These are phyloP conservation scores for Cryoendolithus antarcticus DNA, from an alignment of 2,329 filamentous ascomycete genomes.

Conservation along the genomic window DNA sequence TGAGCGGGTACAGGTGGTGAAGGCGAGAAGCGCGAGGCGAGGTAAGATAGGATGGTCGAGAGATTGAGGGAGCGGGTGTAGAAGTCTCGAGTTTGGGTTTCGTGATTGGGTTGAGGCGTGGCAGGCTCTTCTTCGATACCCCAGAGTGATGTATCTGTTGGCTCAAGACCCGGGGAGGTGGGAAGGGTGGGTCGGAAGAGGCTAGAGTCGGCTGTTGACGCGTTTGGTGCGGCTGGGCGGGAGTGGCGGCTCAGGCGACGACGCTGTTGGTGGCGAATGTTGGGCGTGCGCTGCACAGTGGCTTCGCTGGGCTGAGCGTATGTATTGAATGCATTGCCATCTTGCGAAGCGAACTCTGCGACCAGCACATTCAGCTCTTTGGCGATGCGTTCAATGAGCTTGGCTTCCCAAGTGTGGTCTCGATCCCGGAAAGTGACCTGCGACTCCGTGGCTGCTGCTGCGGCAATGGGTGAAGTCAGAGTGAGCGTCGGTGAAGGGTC, in stretches of 20 bases:
- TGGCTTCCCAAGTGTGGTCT: conserved; percentile 54
- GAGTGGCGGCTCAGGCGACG: conserved; percentile 4
- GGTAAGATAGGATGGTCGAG: conserved; percentile 80
- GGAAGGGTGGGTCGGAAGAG: conserved; percentile 20
- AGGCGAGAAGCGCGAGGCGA: conserved; percentile 61
- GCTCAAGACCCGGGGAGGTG: conserved; percentile 17
- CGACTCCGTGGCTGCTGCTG: conserved; percentile 15
- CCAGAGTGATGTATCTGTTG: conserved; percentile 49
- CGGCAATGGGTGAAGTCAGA: conserved; percentile 20
- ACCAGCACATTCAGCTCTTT: conserved; percentile 76
- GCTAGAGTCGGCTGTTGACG: conserved; percentile 4
- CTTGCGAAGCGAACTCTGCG: conserved; percentile 71
- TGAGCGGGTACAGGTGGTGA: conserved; percentile 20
- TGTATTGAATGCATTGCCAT: conserved; percentile 68
- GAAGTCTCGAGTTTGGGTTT: conserved; percentile 51
- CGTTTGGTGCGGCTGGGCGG: neutral
- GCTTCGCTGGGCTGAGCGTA: conserved; percentile 63
- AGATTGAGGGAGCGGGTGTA: conserved; percentile 92
- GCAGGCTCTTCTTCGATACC: conserved; percentile 52
- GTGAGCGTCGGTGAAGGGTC: conserved; percentile 21
- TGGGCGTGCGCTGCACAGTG: conserved; percentile 40
- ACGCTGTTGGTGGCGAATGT: conserved; percentile 13
- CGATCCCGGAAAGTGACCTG: conserved; percentile 24
- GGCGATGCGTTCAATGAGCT: conserved; percentile 71
- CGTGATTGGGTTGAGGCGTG: conserved; percentile 13